These are phyloP conservation scores for Myxozyma melibiosi DNA, from an alignment of 805 yeast genomes.

Conservation along the genomic window DNA sequence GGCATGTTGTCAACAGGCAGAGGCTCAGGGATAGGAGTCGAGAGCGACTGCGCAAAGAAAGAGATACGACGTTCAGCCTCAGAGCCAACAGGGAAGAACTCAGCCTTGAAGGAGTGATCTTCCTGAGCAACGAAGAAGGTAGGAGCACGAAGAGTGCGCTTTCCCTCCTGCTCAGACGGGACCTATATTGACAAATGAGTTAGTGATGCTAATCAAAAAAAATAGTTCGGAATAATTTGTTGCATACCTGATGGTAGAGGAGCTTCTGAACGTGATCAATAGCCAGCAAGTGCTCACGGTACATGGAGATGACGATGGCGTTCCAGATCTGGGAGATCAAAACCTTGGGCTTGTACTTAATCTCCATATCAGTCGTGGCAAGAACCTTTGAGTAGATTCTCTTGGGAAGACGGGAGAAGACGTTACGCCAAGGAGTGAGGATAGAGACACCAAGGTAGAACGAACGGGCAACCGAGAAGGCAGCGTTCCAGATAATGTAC, in stretches of 20 bases:
- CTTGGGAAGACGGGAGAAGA: constrained; percentile 96
- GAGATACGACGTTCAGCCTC: constrained; percentile 99
- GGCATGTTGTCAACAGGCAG: constrained; percentile 99
- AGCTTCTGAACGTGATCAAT: constrained; percentile 98
- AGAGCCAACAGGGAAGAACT: constrained; percentile 93
- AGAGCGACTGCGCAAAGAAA: constrained; percentile 97
- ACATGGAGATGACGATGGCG: constrained; percentile 98
- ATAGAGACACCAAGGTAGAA: constrained; percentile 98
- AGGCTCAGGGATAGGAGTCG: constrained; percentile 99
- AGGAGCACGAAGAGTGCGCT: constrained; percentile 97
- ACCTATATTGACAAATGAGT: constrained; percentile 46
- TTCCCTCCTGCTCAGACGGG: constrained; percentile 97
- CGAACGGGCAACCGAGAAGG: constrained; percentile 95
- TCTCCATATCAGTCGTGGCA: constrained; percentile 99
- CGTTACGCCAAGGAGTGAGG: constrained; percentile 99
- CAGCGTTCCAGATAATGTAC: constrained; percentile 94
- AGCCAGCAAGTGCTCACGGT: constrained; percentile 97
- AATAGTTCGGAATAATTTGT: neutral
- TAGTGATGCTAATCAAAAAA: neutral
- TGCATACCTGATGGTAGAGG: constrained; percentile 76
- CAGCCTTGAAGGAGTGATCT: constrained; percentile 90
- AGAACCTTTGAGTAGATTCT: constrained; percentile 96
- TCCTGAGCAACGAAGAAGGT: constrained; percentile 98
- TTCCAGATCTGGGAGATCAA: constrained; percentile 98
- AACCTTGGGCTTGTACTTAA: constrained; percentile 97